Percentiles rank a stretch among this genome's conserved stretches.
Evolutionary conservation across 1,139 yeast genomes (phyloP).

Genomic region (Taphrina communis): DNA sequence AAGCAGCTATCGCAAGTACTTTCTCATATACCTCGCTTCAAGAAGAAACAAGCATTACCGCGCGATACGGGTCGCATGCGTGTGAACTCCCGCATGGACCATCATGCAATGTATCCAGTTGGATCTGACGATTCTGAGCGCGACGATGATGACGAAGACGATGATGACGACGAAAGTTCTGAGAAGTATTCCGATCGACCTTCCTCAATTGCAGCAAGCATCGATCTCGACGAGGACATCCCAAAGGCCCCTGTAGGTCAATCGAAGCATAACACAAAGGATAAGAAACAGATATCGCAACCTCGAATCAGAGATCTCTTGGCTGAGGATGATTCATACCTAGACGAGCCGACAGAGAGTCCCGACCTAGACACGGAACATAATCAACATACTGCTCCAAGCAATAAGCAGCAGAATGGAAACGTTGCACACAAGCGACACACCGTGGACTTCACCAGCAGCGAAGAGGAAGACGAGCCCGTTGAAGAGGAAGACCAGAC

Average conservation of each 20-base stretch:
- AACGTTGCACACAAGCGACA: neutral
- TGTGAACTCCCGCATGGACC: slow-evolving; percentile 27
- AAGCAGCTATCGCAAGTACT: slow-evolving; percentile 24
- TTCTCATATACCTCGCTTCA: slow-evolving; percentile 33
- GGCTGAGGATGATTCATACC: neutral
- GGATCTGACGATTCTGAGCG: slow-evolving; percentile 15
- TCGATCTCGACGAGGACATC: slow-evolving; percentile 25
- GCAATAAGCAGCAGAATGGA: neutral
- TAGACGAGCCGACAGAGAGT: neutral
- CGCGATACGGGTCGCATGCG: slow-evolving; percentile 33
- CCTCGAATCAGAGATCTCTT: neutral
- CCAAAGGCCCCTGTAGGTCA: slow-evolving; percentile 4
- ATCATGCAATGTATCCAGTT: slow-evolving; percentile 18
- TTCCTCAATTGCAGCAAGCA: slow-evolving; percentile 21
- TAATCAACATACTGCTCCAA: neutral
- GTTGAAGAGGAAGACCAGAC: neutral
- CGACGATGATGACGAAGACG: neutral
- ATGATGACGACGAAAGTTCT: slow-evolving; percentile 15
- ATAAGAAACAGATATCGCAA: neutral
- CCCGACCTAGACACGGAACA: neutral
- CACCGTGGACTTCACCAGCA: slow-evolving; percentile 19
- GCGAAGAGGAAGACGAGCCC: slow-evolving; percentile 24
- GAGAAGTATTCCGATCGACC: slow-evolving; percentile 17
- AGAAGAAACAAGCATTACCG: slow-evolving; percentile 15
- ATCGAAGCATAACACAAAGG: neutral